Evolutionary conservation across 1,139 yeast genomes (phyloP).

Genomic region (Arxiozyma bovina): DNA sequence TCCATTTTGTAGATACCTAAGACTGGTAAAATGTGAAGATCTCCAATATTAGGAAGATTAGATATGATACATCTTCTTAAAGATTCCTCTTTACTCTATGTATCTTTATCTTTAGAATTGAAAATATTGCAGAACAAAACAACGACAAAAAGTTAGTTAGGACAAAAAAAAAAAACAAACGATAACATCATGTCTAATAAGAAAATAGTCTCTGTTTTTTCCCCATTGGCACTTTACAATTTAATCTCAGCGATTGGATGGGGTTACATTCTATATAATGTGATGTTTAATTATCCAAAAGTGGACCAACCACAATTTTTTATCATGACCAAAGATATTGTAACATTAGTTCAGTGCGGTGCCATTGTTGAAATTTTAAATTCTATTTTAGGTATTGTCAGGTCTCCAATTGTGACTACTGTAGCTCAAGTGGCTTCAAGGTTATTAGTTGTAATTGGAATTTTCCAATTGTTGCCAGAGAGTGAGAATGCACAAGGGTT

Average conservation of each 20-base stretch:
- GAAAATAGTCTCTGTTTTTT: conserved; percentile 14
- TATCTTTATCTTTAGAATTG: neutral
- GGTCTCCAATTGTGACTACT: conserved; percentile 78
- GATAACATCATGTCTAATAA: conserved; percentile 12
- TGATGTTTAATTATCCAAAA: conserved; percentile 34
- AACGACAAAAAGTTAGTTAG: neutral
- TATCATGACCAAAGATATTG: conserved; percentile 48
- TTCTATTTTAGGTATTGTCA: conserved; percentile 67
- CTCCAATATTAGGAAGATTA: too few species aligned
- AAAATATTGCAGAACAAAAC: neutral
- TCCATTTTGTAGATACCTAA: too few species aligned
- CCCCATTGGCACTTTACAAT: conserved; percentile 45
- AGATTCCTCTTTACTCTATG: too few species aligned
- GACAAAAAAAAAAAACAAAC: neutral
- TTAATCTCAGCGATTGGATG: conserved; percentile 59
- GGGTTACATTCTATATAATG: conserved; percentile 48
- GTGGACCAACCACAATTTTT: conserved; percentile 54
- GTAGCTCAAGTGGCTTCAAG: conserved; percentile 82
- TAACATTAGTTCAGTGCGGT: conserved; percentile 67
- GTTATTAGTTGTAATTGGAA: conserved; percentile 73
- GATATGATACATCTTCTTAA: too few species aligned
- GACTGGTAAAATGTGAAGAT: too few species aligned
- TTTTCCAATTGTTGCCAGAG: conserved; percentile 66
- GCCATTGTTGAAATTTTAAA: conserved; percentile 79
- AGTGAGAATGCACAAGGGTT: conserved; percentile 45